phyloP scores from a whole-genome alignment of 495 filamentous ascomycete species.

The Pseudomonodictys pantanalensis region DNA sequence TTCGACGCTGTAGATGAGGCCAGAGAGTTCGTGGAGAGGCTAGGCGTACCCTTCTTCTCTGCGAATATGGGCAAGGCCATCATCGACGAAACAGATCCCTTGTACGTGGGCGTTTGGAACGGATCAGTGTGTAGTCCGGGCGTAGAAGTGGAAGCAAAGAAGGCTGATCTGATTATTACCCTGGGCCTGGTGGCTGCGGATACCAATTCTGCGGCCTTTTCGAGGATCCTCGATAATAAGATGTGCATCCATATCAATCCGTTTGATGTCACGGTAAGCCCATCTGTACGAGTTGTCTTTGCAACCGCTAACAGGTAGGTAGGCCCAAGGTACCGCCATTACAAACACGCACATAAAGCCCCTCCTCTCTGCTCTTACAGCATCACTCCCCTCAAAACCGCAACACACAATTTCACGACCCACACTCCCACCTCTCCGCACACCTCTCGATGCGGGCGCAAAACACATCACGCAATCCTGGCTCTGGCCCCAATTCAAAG shows the following conservation, averaged over 20 bases:
- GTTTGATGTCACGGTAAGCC: slow-evolving; percentile 30
- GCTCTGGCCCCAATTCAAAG: slow-evolving; percentile 38
- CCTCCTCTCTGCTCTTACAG: slow-evolving; percentile 29
- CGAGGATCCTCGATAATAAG: slow-evolving; percentile 26
- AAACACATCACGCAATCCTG: slow-evolving; percentile 40
- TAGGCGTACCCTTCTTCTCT: slow-evolving; percentile 34
- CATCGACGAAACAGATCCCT: slow-evolving; percentile 38
- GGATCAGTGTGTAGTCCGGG: slow-evolving; percentile 33
- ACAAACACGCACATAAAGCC: slow-evolving; percentile 38
- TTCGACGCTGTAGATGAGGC: slow-evolving; percentile 35
- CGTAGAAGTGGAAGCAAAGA: slow-evolving; percentile 20
- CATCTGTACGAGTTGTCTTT: background rate
- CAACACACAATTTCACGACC: slow-evolving; percentile 20
- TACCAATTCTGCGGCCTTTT: slow-evolving; percentile 41
- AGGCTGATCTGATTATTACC: slow-evolving; percentile 37
- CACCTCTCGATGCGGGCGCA: slow-evolving; percentile 30
- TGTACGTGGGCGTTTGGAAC: slow-evolving; percentile 41
- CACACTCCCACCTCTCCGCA: slow-evolving; percentile 20
- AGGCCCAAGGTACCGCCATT: slow-evolving; percentile 31
- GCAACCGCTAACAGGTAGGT: slow-evolving; percentile 1
- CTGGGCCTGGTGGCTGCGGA: slow-evolving; percentile 39
- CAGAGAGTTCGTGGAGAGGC: slow-evolving; percentile 24
- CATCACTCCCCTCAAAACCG: slow-evolving; percentile 4
- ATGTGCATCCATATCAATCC: slow-evolving; percentile 36
- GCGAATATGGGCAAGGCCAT: slow-evolving; percentile 41